Evolutionary conservation across 805 yeast genomes (phyloP).

Genomic region (Lipomyces yamanashiensis): DNA sequence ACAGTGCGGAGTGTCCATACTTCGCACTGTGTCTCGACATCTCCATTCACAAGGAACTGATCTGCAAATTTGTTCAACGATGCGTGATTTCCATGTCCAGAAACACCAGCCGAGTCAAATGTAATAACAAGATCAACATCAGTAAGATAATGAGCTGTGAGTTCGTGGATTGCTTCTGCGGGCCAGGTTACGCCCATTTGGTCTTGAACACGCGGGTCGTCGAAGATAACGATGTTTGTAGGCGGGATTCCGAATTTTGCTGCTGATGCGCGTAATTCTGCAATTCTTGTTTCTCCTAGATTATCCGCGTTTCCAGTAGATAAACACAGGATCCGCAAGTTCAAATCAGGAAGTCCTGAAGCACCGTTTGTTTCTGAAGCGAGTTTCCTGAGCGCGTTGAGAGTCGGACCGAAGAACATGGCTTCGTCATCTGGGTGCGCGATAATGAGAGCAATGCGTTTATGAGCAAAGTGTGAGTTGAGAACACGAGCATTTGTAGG

Average conservation of each 20-base stretch:
- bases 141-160: conserved; percentile 45
- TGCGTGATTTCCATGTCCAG: conserved; percentile 85
- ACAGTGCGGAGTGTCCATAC: conserved; percentile 45
- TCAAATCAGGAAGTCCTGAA: conserved; percentile 2
- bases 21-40: conserved; percentile 25
- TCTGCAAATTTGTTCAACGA: conserved; percentile 59
- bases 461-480: conserved; percentile 18
- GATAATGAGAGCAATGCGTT: conserved; percentile 53
- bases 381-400: conserved; percentile 51
- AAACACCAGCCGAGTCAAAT: conserved; percentile 82
- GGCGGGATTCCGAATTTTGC: conserved; percentile 55
- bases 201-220: conserved; percentile 63
- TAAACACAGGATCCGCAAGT: conserved; percentile 45
- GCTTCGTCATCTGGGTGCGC: conserved; percentile 99
- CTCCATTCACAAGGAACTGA: conserved; percentile 39
- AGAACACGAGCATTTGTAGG: conserved; percentile 19
- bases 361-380: conserved; percentile 34
- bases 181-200: conserved; percentile 74
- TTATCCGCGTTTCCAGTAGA: conserved; percentile 80
- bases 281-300: conserved; percentile 63
- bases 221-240: conserved; percentile 52
- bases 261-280: conserved; percentile 64
- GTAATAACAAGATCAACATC: conserved; percentile 59
- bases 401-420: conserved; percentile 90
- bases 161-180: conserved; percentile 47